Conservation (phyloP, 2,329 filamentous ascomycete species). For the Domatiomyces globalis region DNA sequence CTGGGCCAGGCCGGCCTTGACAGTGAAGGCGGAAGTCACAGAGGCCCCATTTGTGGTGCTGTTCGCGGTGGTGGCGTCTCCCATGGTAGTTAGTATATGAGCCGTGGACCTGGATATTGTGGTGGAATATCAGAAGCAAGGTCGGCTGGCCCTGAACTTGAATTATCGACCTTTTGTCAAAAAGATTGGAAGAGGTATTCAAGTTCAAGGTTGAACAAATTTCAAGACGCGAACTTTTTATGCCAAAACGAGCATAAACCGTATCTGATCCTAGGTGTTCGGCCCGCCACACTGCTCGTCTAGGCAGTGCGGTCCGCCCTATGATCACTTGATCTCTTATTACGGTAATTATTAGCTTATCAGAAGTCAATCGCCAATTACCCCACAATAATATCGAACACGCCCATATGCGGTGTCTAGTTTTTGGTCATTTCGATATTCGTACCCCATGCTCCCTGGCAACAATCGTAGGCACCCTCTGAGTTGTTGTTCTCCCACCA, state of each 20-base stretch:
- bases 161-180: background rate
- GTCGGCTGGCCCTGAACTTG: too few relatives aligned
- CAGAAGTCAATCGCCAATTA: background rate
- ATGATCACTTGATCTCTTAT: background rate
- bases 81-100: conserved; percentile 8
- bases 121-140: too few relatives aligned
- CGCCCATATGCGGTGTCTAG: too few relatives aligned
- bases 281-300: background rate
- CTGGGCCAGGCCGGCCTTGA: conserved; percentile 90
- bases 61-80: conserved; percentile 6
- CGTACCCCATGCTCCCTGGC: background rate
- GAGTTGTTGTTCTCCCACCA: background rate
- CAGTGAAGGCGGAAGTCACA: conserved; percentile 48
- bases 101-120: too few relatives aligned
- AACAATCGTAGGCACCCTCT: background rate
- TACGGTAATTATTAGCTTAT: background rate
- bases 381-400: background rate
- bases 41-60: conserved; percentile 1
- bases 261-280: background rate
- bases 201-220: background rate
- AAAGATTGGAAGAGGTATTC: background rate
- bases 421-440: background rate
- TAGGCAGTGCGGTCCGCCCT: background rate
- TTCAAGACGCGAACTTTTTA: background rate
- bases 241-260: background rate